Conservation (phyloP, 257 asterid species). For the Solanum verrucosum region DNA sequence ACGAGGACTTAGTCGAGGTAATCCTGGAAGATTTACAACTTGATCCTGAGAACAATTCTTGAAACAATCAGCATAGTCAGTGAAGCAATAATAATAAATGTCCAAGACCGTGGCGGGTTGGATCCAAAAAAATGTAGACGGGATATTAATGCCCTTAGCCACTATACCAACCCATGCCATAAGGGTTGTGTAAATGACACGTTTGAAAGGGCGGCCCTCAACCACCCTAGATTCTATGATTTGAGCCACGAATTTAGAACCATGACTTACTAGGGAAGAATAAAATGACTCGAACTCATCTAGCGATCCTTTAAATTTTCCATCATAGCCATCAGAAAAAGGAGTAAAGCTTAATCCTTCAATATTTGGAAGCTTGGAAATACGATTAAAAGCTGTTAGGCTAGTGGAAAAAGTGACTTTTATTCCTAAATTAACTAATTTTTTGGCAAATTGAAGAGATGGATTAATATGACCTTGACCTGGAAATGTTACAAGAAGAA, state of each 20-base stretch:
- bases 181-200: neutral
- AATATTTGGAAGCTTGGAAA: neutral
- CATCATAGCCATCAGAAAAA: constrained; percentile 4
- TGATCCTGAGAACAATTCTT: neutral
- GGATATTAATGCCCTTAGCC: neutral
- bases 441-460: constrained; percentile 9
- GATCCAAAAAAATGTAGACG: neutral
- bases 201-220: neutral
- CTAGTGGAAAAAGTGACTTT: constrained; percentile 10
- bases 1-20: neutral
- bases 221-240: neutral
- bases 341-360: neutral
- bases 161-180: neutral
- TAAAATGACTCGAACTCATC: neutral
- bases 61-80: neutral
- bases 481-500: constrained; percentile 21
- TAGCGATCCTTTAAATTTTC: neutral
- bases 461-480: constrained; percentile 26
- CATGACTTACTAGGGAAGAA: neutral
- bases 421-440: neutral
- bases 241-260: neutral
- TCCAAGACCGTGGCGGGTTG: constrained; percentile 5
- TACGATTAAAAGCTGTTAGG: neutral
- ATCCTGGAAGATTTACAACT: neutral
- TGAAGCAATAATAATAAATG: constrained; percentile 5